These are phyloP conservation scores for Calonectria naviculata DNA, from an alignment of 2,329 filamentous ascomycete species.

Conservation along the genomic window DNA sequence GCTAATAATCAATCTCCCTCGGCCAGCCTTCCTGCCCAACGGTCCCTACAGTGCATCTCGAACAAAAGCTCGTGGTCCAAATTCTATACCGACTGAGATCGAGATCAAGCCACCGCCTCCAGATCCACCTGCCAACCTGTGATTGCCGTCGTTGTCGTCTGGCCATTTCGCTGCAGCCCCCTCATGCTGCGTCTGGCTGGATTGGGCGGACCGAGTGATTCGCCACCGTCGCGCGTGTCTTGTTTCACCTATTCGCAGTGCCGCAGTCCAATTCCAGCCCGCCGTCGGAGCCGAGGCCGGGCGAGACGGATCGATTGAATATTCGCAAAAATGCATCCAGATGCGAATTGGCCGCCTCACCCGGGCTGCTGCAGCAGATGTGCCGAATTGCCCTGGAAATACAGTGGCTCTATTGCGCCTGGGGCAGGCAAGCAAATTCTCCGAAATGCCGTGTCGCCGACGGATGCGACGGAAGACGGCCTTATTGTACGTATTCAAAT, in stretches of 20 bases:
- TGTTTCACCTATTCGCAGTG: conserved; percentile 3
- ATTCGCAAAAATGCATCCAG: background rate
- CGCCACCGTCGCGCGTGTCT: background rate
- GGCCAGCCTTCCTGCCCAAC: background rate
- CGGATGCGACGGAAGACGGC: conserved; percentile 18
- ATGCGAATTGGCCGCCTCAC: background rate
- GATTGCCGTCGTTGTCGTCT: conserved; percentile 25
- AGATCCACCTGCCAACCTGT: conserved; percentile 35
- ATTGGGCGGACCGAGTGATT: background rate
- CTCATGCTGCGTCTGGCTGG: background rate
- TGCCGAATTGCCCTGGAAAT: background rate
- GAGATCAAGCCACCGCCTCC: conserved; percentile 35
- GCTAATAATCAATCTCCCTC: conserved; percentile 2
- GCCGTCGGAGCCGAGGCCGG: conserved; percentile 19
- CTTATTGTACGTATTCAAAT: background rate
- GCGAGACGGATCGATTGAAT: conserved; percentile 1
- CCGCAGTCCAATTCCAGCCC: conserved; percentile 1
- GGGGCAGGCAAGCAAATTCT: background rate
- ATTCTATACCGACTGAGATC: conserved; percentile 24
- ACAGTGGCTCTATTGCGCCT: background rate
- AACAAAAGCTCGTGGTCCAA: conserved; percentile 14
- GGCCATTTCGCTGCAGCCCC: background rate
- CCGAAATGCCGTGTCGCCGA: conserved; percentile 14
- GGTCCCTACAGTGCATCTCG: conserved; percentile 25
- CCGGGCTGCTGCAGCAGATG: background rate